Conservation (phyloP, 495 filamentous ascomycete genomes). For the Venustampulla echinocandica region DNA sequence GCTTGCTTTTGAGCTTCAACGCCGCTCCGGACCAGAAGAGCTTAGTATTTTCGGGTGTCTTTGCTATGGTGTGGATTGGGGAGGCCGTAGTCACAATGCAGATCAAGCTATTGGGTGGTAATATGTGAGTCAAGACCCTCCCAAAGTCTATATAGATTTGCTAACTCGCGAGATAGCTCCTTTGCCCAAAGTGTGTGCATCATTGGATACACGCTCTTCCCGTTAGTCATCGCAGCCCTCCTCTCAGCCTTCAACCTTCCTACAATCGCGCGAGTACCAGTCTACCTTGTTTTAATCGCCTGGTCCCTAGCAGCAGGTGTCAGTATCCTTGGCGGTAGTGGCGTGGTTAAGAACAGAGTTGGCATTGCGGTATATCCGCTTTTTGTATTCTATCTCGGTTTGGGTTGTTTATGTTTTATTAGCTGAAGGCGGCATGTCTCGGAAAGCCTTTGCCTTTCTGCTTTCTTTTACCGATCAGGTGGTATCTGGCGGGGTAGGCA, state of each 20-base stretch:
- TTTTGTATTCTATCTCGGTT: constrained; percentile 88
- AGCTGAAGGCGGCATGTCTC: constrained; percentile 42
- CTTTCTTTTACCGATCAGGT: no score
- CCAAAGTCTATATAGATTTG: constrained; percentile 7
- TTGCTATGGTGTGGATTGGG: constrained; percentile 92
- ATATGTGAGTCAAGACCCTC: constrained; percentile 89
- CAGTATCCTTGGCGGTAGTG: constrained; percentile 91
- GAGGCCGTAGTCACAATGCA: constrained; percentile 97
- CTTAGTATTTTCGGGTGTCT: constrained; percentile 88
- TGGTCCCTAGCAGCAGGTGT: constrained; percentile 95
- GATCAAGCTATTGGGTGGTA: constrained; percentile 94
- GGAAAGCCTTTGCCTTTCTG: not conserved
- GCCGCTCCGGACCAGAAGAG: constrained; percentile 70
- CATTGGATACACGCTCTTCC: constrained; percentile 97
- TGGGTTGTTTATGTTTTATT: constrained; percentile 94
- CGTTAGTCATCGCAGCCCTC: constrained; percentile 87
- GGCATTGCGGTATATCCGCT: constrained; percentile 92
- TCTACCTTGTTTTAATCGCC: constrained; percentile 76
- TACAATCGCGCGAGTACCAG: constrained; percentile 72
- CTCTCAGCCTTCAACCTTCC: constrained; percentile 74
- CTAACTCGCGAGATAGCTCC: constrained; percentile 52
- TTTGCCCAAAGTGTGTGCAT: constrained; percentile 97
- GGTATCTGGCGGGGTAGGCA: no score
- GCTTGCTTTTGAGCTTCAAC: constrained; percentile 71
- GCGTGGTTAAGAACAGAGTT: constrained; percentile 88